Base-by-base conservation (phyloP, 2,329 filamentous ascomycete genomes). In the Fusarium verrucosum region DNA sequence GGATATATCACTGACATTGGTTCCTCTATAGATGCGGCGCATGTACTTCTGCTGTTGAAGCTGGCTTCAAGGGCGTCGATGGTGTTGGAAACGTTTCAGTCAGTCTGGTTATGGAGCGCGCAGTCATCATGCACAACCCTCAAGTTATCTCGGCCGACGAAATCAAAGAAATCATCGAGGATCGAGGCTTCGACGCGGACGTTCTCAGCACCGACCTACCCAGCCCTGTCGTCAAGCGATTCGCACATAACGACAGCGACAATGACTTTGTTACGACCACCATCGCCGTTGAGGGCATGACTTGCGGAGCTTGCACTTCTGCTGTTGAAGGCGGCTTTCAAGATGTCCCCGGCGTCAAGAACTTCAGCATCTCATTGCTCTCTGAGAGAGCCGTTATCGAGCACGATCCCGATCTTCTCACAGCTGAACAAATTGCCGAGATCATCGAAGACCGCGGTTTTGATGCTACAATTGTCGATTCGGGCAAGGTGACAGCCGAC, bases 1-100 rank as follows among this genome's bases (percentile, higher is more conserved):
- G 42, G 32, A 51, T 65, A 60, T 68, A 62, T 70, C 30, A 60
- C 76, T 80, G 63, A 81, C 70, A 11, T 33, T 46, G 26, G 36
- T 22, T 22, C 37, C 26, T 33, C 85, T 82, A 85, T 83, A 87
- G 85, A 66, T 99, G 95, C 80, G 94, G 94, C 74, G 90, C 94
- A 70, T 99, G 95, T 76, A 97, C 94, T 25, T 96, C 94, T 40
- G 90, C 95, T n/a, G 90, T 99, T 70, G 94, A 98, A 83, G 87
- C 90, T 58, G 95, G 91, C 68, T 96, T 99, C 80, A 90, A 92
- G 72, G 87, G 86, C 67, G 85, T 96, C 7, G 83, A 90, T 35
- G 94, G 95, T 51, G 88, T 95, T 10, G 91, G 90, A 64, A 92
- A 85, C 70, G 92, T 98, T 58, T 96, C 93, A 10, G 91, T 99